Evolutionary conservation across 306 rosid genomes (phyloP).

Genomic region (Gastrolobium bilobum): DNA sequence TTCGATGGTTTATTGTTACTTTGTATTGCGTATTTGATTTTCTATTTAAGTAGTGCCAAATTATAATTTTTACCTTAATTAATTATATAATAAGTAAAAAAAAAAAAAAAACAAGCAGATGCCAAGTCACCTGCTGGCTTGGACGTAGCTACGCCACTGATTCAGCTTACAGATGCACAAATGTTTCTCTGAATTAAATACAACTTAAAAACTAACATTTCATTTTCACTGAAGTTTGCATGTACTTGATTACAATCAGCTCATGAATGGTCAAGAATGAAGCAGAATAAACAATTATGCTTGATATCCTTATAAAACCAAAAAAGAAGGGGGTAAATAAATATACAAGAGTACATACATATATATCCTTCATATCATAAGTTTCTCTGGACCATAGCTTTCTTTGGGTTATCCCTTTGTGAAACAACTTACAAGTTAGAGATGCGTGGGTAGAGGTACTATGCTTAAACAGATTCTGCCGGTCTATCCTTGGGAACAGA

Average conservation of each 20-base stretch:
- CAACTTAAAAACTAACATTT: constrained; percentile 44
- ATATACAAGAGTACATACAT: constrained; percentile 48
- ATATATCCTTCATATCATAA: constrained; percentile 46
- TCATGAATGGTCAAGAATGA: constrained; percentile 68
- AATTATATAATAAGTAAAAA: too few species aligned
- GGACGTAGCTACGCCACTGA: not conserved
- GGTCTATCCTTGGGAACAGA: constrained; percentile 63
- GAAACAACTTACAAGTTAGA: constrained; percentile 41
- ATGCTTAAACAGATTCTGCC: constrained; percentile 62
- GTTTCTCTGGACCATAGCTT: constrained; percentile 39
- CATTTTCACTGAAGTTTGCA: constrained; percentile 48
- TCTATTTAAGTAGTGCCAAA: too few species aligned
- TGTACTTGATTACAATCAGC: constrained; percentile 48
- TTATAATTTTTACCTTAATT: too few species aligned
- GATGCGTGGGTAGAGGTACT: constrained; percentile 29
- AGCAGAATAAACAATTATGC: constrained; percentile 46
- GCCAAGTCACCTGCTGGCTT: too few species aligned
- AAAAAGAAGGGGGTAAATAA: not conserved
- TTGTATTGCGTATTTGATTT: too few species aligned
- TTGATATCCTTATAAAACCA: constrained; percentile 44
- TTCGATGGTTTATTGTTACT: too few species aligned
- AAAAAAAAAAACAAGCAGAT: too few species aligned
- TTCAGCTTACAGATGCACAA: constrained; percentile 32
- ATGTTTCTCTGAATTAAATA: constrained; percentile 11
- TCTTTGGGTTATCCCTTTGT: constrained; percentile 30